Base-by-base conservation (phyloP, 2,329 filamentous ascomycete species). In the Mollisia scopiformis region DNA sequence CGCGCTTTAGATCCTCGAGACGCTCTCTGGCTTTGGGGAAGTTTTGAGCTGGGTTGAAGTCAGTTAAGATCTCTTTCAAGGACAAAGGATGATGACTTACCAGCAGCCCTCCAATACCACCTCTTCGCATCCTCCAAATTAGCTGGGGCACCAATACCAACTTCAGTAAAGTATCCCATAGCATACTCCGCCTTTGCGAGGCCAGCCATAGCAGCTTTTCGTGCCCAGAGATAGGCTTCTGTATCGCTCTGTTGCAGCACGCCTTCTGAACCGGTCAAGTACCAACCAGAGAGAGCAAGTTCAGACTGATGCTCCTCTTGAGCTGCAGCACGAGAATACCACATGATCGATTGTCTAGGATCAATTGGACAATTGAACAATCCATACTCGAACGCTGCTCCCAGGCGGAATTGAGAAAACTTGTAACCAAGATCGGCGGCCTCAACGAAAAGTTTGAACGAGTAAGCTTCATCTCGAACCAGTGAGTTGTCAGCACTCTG, bases 21-120 rank as follows among this genome's bases (percentile, higher is more conserved):
- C 94, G 86, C 72, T 97, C 93, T 60, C 94, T 88, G 14, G 95
- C 95, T 76, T 97, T 97, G 47, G 91, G 90, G 73, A 96, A 97
- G 72, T 96, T 92, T 79, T 98, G 94, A 61, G 93, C 94, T 97
- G 4, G 28, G 41, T 4, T 6, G 33, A 31, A 41, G 33, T 64
- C 54, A 64, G 62, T 47, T 41, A 27, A 23, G 11, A 25, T 16
- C 8, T 2, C 6, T n/a, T 7, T 41, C 6, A 37, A 6, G 27
- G 31, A 21, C 2, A n/a, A 47, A 30, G 33, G 31, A 21, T 39
- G 19, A 33, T 61, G 62, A 88, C 92, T 87, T 82, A 97, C 94
- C 91, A 74, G 95, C 95, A 77, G 95, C 93, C 75, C 94, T 85
- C 85, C 93, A 97, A 78, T 99, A 99, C 95, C 95, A 99, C 69